phyloP scores from a whole-genome alignment of 768 basidiomycete species.

The Rubroboletus satanas region DNA sequence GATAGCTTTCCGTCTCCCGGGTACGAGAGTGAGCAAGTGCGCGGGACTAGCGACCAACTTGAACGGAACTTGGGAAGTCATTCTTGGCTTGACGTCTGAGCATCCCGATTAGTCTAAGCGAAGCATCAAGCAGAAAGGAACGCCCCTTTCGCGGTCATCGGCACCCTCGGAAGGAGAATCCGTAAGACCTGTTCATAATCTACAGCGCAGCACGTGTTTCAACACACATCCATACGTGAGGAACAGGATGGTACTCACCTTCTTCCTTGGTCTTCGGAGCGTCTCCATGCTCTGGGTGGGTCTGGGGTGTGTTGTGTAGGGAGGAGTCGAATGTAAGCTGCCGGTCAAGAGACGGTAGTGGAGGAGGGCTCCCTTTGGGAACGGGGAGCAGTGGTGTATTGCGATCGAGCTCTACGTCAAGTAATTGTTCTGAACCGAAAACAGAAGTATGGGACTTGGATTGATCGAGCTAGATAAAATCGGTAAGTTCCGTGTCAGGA shows the following conservation, averaged over 20 bases:
- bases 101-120: background rate
- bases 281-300: background rate
- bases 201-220: slow-evolving; percentile 9
- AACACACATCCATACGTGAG: background rate
- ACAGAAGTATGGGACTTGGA: slow-evolving; percentile 34
- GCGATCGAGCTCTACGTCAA: slow-evolving; percentile 48
- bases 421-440: slow-evolving; percentile 46
- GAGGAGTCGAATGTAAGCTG: slow-evolving; percentile 4
- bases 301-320: background rate
- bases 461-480: slow-evolving; percentile 40
- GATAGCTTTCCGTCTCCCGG: slow-evolving; percentile 46
- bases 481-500: background rate
- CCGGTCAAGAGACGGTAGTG: slow-evolving; percentile 29
- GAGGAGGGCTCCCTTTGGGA: slow-evolving; percentile 16
- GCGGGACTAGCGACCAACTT: slow-evolving; percentile 34
- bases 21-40: slow-evolving; percentile 35
- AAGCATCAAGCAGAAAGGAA: background rate
- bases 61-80: slow-evolving; percentile 34
- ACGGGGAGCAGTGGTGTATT: slow-evolving; percentile 37
- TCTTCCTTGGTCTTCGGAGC: slow-evolving; percentile 10
- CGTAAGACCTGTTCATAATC: slow-evolving; percentile 34
- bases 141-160: slow-evolving; percentile 43
- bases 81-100: slow-evolving; percentile 36
- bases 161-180: slow-evolving; percentile 38
- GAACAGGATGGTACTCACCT: slow-evolving; percentile 12